Percentiles rank a stretch among this genome's conserved stretches.
Evolutionary conservation across 805 yeast genomes (phyloP).

Genomic region (Jamesozyma lodderae): DNA sequence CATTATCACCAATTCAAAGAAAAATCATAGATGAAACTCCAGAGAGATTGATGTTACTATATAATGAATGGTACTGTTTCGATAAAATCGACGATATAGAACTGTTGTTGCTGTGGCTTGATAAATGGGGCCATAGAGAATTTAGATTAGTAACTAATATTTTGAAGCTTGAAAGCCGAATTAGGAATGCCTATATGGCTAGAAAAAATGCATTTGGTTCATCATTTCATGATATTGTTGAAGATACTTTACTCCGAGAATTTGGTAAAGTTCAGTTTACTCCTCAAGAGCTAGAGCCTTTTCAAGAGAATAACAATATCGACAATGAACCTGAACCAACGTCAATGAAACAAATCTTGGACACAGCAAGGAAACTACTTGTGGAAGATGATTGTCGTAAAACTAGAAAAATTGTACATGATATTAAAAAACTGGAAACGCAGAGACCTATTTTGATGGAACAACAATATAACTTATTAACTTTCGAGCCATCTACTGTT

Average conservation of each 20-base stretch:
- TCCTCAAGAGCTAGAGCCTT: background rate
- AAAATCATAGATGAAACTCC: conserved; percentile 60
- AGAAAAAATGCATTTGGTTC: conserved; percentile 46
- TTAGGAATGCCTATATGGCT: conserved; percentile 40
- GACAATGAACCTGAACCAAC: background rate
- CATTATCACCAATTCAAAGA: conserved; percentile 34
- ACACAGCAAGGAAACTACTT: conserved; percentile 29
- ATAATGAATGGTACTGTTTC: conserved; percentile 56
- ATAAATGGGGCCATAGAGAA: conserved; percentile 67
- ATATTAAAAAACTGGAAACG: conserved; percentile 20
- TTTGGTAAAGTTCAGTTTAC: conserved; percentile 31
- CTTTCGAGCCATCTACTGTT: conserved; percentile 8
- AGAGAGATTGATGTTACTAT: conserved; percentile 40
- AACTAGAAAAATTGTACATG: conserved; percentile 16
- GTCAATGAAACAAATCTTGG: conserved; percentile 16
- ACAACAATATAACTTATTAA: conserved; percentile 10
- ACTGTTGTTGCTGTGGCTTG: conserved; percentile 49
- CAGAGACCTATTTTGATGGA: conserved; percentile 19
- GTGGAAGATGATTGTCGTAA: conserved; percentile 24
- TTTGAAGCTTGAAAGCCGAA: background rate
- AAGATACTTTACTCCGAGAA: conserved; percentile 33
- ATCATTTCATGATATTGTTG: conserved; percentile 37
- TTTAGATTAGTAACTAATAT: conserved; percentile 42
- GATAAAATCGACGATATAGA: conserved; percentile 51
- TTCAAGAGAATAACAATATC: conserved; percentile 1